Conservation (phyloP, 768 basidiomycete genomes). For the Leucogyrophana mollusca region DNA sequence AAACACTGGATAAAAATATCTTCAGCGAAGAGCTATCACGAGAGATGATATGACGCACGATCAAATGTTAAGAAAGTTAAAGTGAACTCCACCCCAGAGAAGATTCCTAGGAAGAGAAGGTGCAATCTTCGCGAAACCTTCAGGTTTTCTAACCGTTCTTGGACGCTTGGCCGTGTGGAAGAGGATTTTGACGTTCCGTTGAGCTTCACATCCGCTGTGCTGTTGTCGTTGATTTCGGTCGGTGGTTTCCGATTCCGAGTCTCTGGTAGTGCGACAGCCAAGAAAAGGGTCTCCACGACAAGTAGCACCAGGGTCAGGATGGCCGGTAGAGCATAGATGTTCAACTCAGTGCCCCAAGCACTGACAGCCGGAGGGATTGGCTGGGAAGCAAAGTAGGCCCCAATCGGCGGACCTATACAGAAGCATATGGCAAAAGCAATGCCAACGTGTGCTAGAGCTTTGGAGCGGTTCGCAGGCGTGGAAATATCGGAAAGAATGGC, state of each 20-base stretch:
- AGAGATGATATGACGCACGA: slow-evolving; percentile 45
- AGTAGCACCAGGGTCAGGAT: slow-evolving; percentile 78
- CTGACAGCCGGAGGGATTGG: slow-evolving; percentile 64
- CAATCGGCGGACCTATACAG: slow-evolving; percentile 88
- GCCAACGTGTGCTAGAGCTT: slow-evolving; percentile 87
- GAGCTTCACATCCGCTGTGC: slow-evolving; percentile 11
- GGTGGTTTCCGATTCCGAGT: slow-evolving; percentile 56
- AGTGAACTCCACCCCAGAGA: slow-evolving; percentile 96
- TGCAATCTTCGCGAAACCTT: slow-evolving; percentile 66
- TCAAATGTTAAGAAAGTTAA: slow-evolving; percentile 94
- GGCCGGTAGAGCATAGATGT: slow-evolving; percentile 92
- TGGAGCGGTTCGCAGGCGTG: slow-evolving; percentile 73
- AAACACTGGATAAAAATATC: slow-evolving; percentile 52
- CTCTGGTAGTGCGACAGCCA: slow-evolving; percentile 78
- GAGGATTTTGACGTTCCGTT: slow-evolving; percentile 17
- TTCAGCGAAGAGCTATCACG: neutral
- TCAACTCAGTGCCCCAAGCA: slow-evolving; percentile 63
- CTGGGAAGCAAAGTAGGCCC: slow-evolving; percentile 92
- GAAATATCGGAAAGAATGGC: slow-evolving; percentile 94
- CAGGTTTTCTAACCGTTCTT: slow-evolving; percentile 58
- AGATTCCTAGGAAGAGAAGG: slow-evolving; percentile 83
- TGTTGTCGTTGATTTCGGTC: slow-evolving; percentile 14
- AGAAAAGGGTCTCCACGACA: slow-evolving; percentile 74
- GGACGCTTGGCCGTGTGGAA: slow-evolving; percentile 19
- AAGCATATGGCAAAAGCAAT: slow-evolving; percentile 97